Evolutionary conservation across 2,329 filamentous ascomycete species (phyloP).

Genomic region (Trichoderma atrobrunneum): DNA sequence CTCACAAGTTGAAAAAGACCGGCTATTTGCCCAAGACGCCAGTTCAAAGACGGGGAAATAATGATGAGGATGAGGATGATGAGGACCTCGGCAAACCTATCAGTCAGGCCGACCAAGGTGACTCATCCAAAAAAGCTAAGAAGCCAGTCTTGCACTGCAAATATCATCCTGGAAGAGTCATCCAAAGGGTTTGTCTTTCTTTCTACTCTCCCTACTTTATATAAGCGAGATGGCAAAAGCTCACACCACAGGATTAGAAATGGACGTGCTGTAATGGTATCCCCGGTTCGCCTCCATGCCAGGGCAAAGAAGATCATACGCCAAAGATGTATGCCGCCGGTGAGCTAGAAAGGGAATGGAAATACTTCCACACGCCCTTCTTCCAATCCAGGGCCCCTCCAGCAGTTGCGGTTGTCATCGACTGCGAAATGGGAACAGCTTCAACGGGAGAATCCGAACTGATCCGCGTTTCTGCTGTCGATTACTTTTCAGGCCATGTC

Average conservation of each 20-base stretch:
- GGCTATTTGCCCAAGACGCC: neutral
- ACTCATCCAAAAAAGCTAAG: neutral
- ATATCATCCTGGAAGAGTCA: constrained; percentile 31
- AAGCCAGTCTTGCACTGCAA: constrained; percentile 25
- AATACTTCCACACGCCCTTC: constrained; percentile 25
- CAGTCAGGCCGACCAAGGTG: neutral
- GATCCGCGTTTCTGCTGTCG: constrained; percentile 50
- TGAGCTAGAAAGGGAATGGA: constrained; percentile 32
- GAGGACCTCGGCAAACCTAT: neutral
- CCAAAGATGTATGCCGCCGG: constrained; percentile 24
- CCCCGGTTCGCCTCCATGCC: constrained; percentile 27
- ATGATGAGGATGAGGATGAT: neutral
- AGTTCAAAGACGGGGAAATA: neutral
- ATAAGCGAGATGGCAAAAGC: neutral
- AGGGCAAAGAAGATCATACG: constrained; percentile 27
- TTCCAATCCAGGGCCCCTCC: neutral
- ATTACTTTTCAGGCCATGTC: constrained; percentile 48
- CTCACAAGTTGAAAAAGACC: neutral
- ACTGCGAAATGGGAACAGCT: constrained; percentile 55
- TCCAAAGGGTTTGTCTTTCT: constrained; percentile 26
- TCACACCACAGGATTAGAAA: constrained; percentile 19
- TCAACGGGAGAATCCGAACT: constrained; percentile 46
- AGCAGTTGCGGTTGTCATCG: constrained; percentile 42
- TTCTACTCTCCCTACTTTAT: too few relatives aligned
- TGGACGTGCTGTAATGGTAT: constrained; percentile 34